Evolutionary conservation across 257 asterid species (phyloP), one percentile per base, ranked within the genome.

Genomic region (Solanum boliviense): DNA sequence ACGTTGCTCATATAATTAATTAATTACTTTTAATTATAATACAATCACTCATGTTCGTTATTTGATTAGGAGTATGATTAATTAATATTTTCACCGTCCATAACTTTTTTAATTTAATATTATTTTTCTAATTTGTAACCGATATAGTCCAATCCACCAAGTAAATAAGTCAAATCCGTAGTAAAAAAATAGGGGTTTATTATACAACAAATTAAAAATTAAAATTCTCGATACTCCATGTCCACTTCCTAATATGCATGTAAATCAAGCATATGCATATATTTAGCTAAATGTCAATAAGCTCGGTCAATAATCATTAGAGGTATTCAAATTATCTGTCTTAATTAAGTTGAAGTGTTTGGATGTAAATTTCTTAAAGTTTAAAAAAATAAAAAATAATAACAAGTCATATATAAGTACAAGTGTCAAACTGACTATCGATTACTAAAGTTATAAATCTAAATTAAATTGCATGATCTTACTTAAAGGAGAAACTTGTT

Each of bases 31-130:
- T 48, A 39, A 68, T 34, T 56, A 58, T 34, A 84, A 65, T 67
- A 67, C 41, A 48, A 48, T 46, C 0, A 9, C 38, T 84, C 46
- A 35, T 82, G 60, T 88, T 85, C 76, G 52, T 87, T 89, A 88
- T 86, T 87, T 83, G 89, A 88, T 87, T 89, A 84, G 74, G 73
- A 86, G 78, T 83, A 68, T 84, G 85, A 83, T 88, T 74, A 35
- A 83, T 86, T 18, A 35, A 18, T 34, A 73, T 74, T 87, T 85
- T 89, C 88, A 79, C 90, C 89, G 88, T 25, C 89, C 90, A 44
- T 84, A 74, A 58, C 3, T 9, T 38, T 15, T 5, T 39, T 0
- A 44, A 34, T 5, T 34, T 56, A 5, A 18, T 9, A 23, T 2
- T 15, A 52, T 56, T 27, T 1, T 68, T 68, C 23, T 68, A 5